phyloP scores from a whole-genome alignment of 495 filamentous ascomycete species.

The Penicillium ucsense region DNA sequence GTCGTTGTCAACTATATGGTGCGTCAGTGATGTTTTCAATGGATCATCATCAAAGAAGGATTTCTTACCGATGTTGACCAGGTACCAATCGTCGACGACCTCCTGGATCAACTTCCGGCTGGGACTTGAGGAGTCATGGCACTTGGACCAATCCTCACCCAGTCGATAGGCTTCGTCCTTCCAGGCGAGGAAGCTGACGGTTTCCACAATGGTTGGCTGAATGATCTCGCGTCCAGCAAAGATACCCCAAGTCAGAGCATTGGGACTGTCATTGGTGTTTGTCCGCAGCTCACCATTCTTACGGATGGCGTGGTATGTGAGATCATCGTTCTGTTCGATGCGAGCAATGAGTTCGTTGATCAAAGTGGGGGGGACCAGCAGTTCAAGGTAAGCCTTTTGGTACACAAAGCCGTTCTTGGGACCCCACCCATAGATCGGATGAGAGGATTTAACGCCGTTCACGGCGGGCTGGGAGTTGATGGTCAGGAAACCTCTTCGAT shows the following conservation, averaged over 20 bases:
- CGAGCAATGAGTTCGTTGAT: constrained; percentile 70
- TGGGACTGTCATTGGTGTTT: constrained; percentile 78
- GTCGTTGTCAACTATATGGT: constrained; percentile 76
- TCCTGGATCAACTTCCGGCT: constrained; percentile 72
- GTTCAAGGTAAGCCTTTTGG: constrained; percentile 94
- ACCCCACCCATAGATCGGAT: constrained; percentile 88
- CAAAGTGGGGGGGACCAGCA: constrained; percentile 70
- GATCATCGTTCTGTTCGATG: constrained; percentile 65
- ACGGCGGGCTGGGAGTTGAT: constrained; percentile 98
- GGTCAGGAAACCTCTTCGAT: constrained; percentile 78
- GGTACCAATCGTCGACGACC: constrained; percentile 82
- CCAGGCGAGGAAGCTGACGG: constrained; percentile 95
- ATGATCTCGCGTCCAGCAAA: constrained; percentile 99
- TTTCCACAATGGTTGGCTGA: constrained; percentile 98
- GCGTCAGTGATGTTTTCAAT: background rate
- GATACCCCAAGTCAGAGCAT: constrained; percentile 97
- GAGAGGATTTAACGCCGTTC: constrained; percentile 79
- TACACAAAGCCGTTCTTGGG: constrained; percentile 94
- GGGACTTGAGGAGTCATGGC: constrained; percentile 67
- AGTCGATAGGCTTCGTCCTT: constrained; percentile 95
- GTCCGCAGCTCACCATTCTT: constrained; percentile 70
- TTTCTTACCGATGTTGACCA: constrained; percentile 86
- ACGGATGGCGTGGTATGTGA: constrained; percentile 90
- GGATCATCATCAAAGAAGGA: background rate
- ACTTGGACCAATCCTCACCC: constrained; percentile 88